Evolutionary conservation across 306 rosid genomes (phyloP), one percentile per base, ranked within the genome.

Genomic region (Begonia loranthoides): DNA sequence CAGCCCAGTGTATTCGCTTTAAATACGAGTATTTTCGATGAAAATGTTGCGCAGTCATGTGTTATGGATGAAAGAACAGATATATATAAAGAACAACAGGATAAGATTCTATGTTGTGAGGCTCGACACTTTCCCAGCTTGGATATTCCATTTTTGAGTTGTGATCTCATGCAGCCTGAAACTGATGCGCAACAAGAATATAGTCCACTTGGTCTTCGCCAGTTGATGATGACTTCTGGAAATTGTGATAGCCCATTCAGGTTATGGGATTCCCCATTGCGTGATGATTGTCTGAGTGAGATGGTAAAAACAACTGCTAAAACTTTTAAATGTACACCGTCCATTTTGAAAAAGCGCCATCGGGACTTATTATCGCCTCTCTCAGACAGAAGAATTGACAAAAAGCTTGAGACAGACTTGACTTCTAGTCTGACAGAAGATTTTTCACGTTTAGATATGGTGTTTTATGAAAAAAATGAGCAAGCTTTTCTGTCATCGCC

Each of bases 151-250:
- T 92, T 92, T 74, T 76, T 92, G 39, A 92, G 93, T 70, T 87
- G 99, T 62, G 99, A 92, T 79, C 99, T 92, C 70, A 45, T 67
- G 66, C 94, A 84, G 62, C 59, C 82, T 33, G 79, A 89, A 33
- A 66, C 73, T 48, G 93, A 92, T 61, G 75, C 75, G 80, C 99
- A 80, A 67, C 96, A 92, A 77, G 99, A 92, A 43, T 92, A 83
- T 61, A 92, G 99, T 71, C 99, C 99, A 7, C 80, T 92, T 2
- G 99, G 99, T 56, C 87, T 92, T 55, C 96, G 99, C 57, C 94
- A 77, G 71, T 77, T 87, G 44, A 83, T 80, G 95, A 78, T 83
- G 93, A 70, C 96, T 51, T 83, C 96, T 59, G 70, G 74, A 82
- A 86, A 83, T 74, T 79, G 87, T 66, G 83, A 76, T 16, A 79